Evolutionary conservation across 371 early-diverging fungal species (phyloP).

Genomic region (Mortierella sp.): DNA sequence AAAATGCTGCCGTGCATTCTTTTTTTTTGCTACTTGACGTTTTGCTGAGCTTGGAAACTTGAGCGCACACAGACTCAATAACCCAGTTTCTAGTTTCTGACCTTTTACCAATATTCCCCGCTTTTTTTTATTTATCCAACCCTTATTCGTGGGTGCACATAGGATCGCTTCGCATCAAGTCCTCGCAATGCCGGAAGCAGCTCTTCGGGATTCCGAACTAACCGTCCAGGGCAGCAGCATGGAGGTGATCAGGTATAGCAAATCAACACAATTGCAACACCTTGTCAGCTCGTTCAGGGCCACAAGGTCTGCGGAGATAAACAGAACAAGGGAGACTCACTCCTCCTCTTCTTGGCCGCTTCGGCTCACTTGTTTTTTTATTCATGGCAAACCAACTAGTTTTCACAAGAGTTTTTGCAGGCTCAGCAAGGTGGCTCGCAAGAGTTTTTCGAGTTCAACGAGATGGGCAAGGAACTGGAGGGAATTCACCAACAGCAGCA

Average conservation of each 20-base stretch:
- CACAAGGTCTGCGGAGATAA: background rate
- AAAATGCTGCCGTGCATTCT: background rate
- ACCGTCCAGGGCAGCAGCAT: slow-evolving; percentile 56
- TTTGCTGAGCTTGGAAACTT: slow-evolving; percentile 4
- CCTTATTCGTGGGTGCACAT: slow-evolving; percentile 16
- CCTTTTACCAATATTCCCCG: background rate
- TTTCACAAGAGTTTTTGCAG: slow-evolving; percentile 60
- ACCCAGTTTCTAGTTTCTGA: background rate
- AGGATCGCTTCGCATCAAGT: slow-evolving; percentile 76
- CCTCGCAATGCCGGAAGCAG: slow-evolving; percentile 67
- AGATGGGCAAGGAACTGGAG: slow-evolving; percentile 71
- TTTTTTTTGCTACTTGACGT: background rate
- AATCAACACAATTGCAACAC: slow-evolving; percentile 10
- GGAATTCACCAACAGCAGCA: slow-evolving; percentile 54
- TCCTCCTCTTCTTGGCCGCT: slow-evolving; percentile 4
- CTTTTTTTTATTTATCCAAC: slow-evolving; percentile 14
- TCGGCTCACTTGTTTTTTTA: slow-evolving; percentile 9
- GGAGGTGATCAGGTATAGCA: slow-evolving; percentile 29
- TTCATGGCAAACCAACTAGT: slow-evolving; percentile 61
- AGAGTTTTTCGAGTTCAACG: slow-evolving; percentile 68
- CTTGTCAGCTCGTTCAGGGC: slow-evolving; percentile 3
- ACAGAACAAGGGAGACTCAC: slow-evolving; percentile 10
- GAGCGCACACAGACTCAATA: background rate
- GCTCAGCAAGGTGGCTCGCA: slow-evolving; percentile 53
- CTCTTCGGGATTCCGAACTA: slow-evolving; percentile 66